Evolutionary conservation across 148 eudicot species (phyloP).

Genomic region (Vaccinium vitisidaea): DNA sequence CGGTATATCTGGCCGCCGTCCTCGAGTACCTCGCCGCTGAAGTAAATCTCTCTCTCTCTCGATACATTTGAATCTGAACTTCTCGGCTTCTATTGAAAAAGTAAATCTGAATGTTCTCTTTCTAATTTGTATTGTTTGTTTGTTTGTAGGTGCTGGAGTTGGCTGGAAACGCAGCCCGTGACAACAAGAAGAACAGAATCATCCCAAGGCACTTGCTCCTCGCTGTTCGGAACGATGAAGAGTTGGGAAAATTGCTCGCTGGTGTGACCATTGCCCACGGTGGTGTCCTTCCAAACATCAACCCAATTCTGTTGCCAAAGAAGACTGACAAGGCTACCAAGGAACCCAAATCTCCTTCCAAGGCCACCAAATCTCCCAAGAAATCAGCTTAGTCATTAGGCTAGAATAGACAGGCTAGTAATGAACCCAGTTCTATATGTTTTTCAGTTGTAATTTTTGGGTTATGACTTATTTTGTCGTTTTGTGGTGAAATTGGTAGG

Average conservation of each 20-base stretch:
- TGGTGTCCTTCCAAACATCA: slow-evolving; percentile 66
- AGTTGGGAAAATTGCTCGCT: slow-evolving; percentile 50
- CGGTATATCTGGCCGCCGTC: slow-evolving; percentile 71
- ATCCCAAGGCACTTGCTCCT: slow-evolving; percentile 62
- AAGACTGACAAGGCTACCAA: slow-evolving; percentile 43
- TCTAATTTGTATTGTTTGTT: not conserved
- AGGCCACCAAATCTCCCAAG: slow-evolving; percentile 57
- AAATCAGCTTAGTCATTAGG: slow-evolving; percentile 25
- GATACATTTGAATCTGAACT: too few species aligned
- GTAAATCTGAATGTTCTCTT: not conserved
- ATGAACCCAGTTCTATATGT: not conserved
- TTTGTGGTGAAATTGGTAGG: not conserved
- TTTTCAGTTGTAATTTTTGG: not conserved
- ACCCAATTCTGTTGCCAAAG: slow-evolving; percentile 60
- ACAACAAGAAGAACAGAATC: slow-evolving; percentile 70
- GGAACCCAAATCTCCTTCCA: slow-evolving; percentile 50
- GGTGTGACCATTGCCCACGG: slow-evolving; percentile 79
- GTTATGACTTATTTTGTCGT: not conserved
- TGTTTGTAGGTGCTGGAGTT: slow-evolving; percentile 52
- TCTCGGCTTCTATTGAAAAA: not conserved
- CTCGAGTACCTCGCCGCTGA: slow-evolving; percentile 80
- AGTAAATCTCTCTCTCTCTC: slow-evolving; percentile 21
- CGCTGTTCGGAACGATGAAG: slow-evolving; percentile 73
- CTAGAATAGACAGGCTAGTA: not conserved
- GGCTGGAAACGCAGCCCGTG: slow-evolving; percentile 73